Base-by-base conservation (phyloP, 2,329 filamentous ascomycete genomes). In the Pseudogymnoascus sp. region DNA sequence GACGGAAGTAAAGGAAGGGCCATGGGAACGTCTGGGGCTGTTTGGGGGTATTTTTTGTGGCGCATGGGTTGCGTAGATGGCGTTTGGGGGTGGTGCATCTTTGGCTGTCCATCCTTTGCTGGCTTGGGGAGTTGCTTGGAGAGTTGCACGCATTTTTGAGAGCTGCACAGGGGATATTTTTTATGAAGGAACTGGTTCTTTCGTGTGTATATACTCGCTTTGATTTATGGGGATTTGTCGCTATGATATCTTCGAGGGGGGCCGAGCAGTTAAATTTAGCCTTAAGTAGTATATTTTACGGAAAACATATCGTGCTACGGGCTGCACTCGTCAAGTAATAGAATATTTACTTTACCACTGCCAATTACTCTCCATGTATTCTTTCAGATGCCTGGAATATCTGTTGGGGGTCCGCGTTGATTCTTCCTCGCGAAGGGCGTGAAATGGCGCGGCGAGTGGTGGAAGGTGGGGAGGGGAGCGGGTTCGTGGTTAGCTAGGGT, bases 1-100 rank as follows among this genome's bases (percentile, higher is more conserved):
- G 69, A 10, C 45, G 57, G 11, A 68, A 63, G 64, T 61, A 57
- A n/a, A n/a, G n/a, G 6, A n/a, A 4, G 4, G n/a, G 51, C 6
- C 19, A 4, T 3, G 21, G 10, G 13, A 25, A 25, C 6, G 13
- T 48, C 8, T 10, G 23, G 23, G 14, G 51, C 10, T 13, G 51
- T 34, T 21, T 57, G 51, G 25, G 23, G 51, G 16, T 13, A n/a
- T 7, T 51, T 54, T 54, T 54, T 28, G 4, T 54, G 48, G 23
- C 48, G 23, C 14, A 54, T 8, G 8, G 25, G 48, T 54, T 54
- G 14, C 48, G 21, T 48, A 48, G 21, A 23, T 25, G 43, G 43
- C 13, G 21, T 48, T 8, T 25, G 14, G 13, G 14, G 45, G 21
- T 11, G 21, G 23, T 28, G 23, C 25, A 28, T 51, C 45, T n/a